These are phyloP conservation scores for Fusarium agapanthi DNA, from an alignment of 2,329 filamentous ascomycete genomes.

Conservation along the genomic window DNA sequence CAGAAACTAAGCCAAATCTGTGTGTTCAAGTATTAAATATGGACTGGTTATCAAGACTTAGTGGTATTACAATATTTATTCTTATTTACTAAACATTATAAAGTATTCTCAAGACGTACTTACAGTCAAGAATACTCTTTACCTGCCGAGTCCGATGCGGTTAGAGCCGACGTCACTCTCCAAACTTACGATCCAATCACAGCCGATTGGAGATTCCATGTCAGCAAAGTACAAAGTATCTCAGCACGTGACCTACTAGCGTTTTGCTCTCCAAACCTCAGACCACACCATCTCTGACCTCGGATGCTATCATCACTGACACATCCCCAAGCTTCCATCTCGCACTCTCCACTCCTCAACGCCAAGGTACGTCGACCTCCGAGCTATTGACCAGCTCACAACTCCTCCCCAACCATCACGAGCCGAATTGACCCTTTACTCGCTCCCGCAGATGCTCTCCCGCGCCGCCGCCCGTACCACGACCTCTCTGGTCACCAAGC, in stretches of 20 bases:
- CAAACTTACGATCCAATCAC: slow-evolving; percentile 4
- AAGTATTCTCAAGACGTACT: background rate
- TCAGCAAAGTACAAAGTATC: slow-evolving; percentile 19
- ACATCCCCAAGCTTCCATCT: slow-evolving; percentile 40
- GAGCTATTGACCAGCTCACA: slow-evolving; percentile 4
- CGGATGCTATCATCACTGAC: slow-evolving; percentile 41
- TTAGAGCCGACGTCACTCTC: slow-evolving; percentile 35
- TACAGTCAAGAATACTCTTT: no score
- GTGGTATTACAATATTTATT: no score
- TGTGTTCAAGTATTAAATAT: no score
- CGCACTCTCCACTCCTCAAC: slow-evolving; percentile 41
- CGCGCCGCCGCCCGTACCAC: slow-evolving; percentile 72
- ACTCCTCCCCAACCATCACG: background rate
- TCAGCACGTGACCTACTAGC: slow-evolving; percentile 39
- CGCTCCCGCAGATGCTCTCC: slow-evolving; percentile 78
- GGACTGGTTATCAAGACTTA: no score
- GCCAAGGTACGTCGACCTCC: slow-evolving; percentile 40
- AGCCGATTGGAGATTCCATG: background rate
- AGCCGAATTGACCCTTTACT: slow-evolving; percentile 52
- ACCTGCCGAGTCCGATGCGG: background rate
- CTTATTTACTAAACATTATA: no score
- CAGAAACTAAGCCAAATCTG: background rate
- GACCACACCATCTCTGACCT: slow-evolving; percentile 45
- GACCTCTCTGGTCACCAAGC: slow-evolving; percentile 79
- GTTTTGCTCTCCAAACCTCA: slow-evolving; percentile 45